Base-by-base conservation (phyloP, 2,329 filamentous ascomycete genomes). In the Fusarium verticillioides region DNA sequence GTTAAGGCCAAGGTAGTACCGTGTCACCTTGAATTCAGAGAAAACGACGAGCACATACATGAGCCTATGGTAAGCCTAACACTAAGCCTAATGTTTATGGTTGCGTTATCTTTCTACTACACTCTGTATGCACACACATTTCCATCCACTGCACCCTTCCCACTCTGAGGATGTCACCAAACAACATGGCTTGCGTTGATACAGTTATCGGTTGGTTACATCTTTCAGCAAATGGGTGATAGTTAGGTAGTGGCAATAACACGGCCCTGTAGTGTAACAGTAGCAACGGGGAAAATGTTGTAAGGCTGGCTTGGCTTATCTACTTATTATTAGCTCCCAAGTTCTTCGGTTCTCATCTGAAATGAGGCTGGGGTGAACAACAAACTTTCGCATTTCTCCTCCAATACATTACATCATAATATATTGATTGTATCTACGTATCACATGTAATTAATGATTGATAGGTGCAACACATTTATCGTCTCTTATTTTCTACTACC, bases 101-200 rank as follows among this genome's bases (percentile, higher is more conserved):
- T 47, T 42, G 34, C 18, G 39, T 60, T 53, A 34, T 60, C 57
- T 40, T 53, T 40, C 36, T 16, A 32, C 36, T 60, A 26, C 28
- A 32, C 50, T 32, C 15, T 10, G 28, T 18, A 32, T 49, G 46
- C 39, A 13, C 18, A 46, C 21, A 37, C 59, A 42, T 53, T 39
- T 66, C 28, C 10, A 15, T 36, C 26, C 18, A 28, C 40, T 21
- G 43, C 49, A 49, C 50, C 28, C 30, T 71, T 59, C 54, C 58
- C 53, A 50, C 50, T 73, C 37, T 30, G n/a, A 59, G 28, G 54
- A 64, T 71, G 70, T 57, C 70, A 60, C 63, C 47, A 52, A 37
- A 53, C 43, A 56, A 32, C 46, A 32, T 54, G n/a, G 37, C 44
- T 23, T 66, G 26, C 52, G 21, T 47, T 28, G 40, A 44, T 60